Base-by-base conservation (phyloP, 106 monocot species). In the Posidonia australis region DNA sequence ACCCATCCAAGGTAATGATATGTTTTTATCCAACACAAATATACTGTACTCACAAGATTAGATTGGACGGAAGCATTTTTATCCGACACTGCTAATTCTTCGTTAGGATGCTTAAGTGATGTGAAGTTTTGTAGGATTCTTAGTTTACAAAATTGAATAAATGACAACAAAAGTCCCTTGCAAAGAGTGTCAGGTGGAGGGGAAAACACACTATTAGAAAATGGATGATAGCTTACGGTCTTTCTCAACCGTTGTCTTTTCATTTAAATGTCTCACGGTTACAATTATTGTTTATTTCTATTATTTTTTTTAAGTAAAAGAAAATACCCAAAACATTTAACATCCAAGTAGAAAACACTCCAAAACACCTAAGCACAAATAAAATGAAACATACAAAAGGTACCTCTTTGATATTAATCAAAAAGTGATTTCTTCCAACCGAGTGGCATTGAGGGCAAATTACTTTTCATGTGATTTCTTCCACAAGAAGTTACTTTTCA, bases 391-490 rank as follows among this genome's bases (percentile, higher is more conserved):
- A n/a, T n/a, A n/a, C n/a, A n/a, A 25, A 36, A 46, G 14, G 13
- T 67, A 86, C 96, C 85, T 84, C 78, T 80, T 98, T 90, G 73
- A 98, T 81, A 74, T 85, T 85, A 54, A 62, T 90, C 60, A 98
- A 69, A 71, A 90, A 90, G 66, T 98, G 85, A 49, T 98, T 98
- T 75, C 80, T 90, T 70, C 90, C 96, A 64, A 85, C 96, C 57
- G 90, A 90, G 58, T 90, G 74, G 70, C 96, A 98, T 49, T 91
- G 90, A 14, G 91, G 98, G 52, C 98, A 98, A 13, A 71, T 30
- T 47, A 81, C 72, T n/a, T 73, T 30, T 60, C 60, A 75, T 57
- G 25, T 23, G 25, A 54, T 60, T 82, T 62, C n/a, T n/a, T n/a
- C n/a, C n/a, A n/a, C n/a, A n/a, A n/a, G n/a, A n/a, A n/a, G n/a